Base-by-base conservation (phyloP, 441 rosid genomes). In the Mallotus japonicus region DNA sequence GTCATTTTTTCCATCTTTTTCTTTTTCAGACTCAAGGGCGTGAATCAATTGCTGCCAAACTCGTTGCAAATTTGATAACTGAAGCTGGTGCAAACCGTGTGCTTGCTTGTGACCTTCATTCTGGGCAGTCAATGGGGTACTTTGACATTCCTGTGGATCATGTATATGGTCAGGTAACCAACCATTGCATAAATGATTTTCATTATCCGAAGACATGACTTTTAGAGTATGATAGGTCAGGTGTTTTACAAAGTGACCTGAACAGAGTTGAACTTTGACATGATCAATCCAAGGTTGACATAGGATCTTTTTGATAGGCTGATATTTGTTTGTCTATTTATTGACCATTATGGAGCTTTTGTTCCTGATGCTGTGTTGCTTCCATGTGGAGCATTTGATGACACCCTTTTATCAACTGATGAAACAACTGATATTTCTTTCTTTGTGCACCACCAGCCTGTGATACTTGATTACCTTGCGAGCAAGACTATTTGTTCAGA, bases 101-200 rank as follows among this genome's bases (percentile, higher is more conserved):
- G 77, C 92, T 95, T 78, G 96, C 96, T 54, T 92, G 99, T 87
- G 99, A 95, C 85, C 98, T 95, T 81, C 99, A 95, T 78, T 92
- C 97, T 3, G 98, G 98, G 70, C 98, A 92, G 86, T 95, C 99
- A 70, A 95, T 95, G 91, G 99, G 98, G 5, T 95, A 92, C 78
- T 95, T 95, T 81, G 99, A 95, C 76, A 95, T 95, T 76, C 98
- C 99, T 8, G 96, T 92, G 54, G 99, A 95, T 82, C 98, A 95
- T 79, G 93, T 92, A 6, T 92, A 91, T 81, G 96, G 97, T 78
- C 98, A 88, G 96, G 98, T 95, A 84, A 65, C 62, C 8, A 53
- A 17, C 15, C 75, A 53, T 24, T 24, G 12, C 16, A 28, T 9
- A 49, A 14, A 62, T 66, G 47, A 14, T 4, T 50, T 9, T n/a